These are phyloP conservation scores for Ustilago curta DNA, from an alignment of 1,284 basidiomycete species.

Conservation along the genomic window DNA sequence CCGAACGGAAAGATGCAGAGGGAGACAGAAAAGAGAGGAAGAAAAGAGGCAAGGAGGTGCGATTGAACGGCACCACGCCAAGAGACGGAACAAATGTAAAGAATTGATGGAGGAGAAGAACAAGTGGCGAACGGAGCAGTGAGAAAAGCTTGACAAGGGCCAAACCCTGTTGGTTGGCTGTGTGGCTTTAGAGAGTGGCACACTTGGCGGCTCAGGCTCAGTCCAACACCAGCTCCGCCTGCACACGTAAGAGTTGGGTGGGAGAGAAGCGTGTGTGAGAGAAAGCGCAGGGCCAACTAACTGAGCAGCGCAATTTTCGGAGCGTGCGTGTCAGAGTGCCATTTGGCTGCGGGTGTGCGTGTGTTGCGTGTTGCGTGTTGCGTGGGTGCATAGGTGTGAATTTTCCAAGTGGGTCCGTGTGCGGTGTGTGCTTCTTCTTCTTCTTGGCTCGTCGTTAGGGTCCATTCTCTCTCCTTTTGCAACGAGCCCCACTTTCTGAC, in stretches of 20 bases:
- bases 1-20: neutral
- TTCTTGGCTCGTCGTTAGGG: neutral
- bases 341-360: neutral
- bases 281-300: too few species aligned
- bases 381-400: neutral
- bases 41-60: neutral
- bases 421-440: neutral
- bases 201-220: too few species aligned
- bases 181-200: neutral
- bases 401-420: conserved; percentile 4
- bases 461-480: neutral
- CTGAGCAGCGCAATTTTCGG: neutral
- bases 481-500: neutral
- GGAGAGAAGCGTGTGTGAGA: too few species aligned
- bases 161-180: neutral
- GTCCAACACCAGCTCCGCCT: conserved; percentile 1
- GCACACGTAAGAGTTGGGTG: neutral
- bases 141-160: too few species aligned
- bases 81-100: conserved; percentile 21
- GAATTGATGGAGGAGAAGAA: conserved; percentile 4
- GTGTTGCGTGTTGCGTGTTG: too few species aligned
- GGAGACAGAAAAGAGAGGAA: conserved; percentile 25
- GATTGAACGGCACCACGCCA: conserved; percentile 12
- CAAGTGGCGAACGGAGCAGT: neutral
- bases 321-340: neutral